phyloP scores from a whole-genome alignment of 768 basidiomycete species.

The Termitomyces titanicus region DNA sequence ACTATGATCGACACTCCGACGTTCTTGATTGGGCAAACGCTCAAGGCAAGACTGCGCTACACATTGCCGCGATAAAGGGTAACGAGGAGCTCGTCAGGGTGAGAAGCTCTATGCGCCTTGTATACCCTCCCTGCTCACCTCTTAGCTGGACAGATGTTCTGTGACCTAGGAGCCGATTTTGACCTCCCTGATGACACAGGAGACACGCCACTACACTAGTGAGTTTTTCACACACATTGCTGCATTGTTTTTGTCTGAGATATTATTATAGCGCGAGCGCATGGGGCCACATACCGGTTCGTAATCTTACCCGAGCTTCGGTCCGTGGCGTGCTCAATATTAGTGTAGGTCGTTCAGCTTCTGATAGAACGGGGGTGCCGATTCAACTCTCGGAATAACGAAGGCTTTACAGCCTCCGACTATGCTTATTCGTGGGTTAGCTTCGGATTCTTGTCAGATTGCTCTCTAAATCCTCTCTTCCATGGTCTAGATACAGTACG shows the following conservation, averaged over 20 bases:
- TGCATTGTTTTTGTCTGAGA: conserved; percentile 8
- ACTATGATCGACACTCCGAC: conserved; percentile 83
- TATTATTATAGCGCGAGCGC: conserved; percentile 64
- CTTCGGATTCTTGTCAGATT: background rate
- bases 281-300: conserved; percentile 80
- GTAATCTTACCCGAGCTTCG: conserved; percentile 19
- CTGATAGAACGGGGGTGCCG: conserved; percentile 89
- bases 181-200: conserved; percentile 90
- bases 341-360: conserved; percentile 67
- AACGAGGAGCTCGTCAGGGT: conserved; percentile 89
- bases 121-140: background rate
- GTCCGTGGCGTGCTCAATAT: conserved; percentile 6
- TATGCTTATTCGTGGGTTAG: conserved; percentile 84
- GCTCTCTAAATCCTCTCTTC: background rate
- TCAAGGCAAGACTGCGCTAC: conserved; percentile 87
- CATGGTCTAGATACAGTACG: conserved; percentile 56
- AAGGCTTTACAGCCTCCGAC: conserved; percentile 89
- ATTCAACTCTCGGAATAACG: conserved; percentile 79
- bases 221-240: conserved; percentile 27
- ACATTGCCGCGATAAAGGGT: conserved; percentile 83
- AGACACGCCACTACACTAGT: conserved; percentile 94
- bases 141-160: conserved; percentile 65
- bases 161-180: conserved; percentile 86
- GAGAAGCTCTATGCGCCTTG: conserved; percentile 18
- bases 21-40: conserved; percentile 91